Evolutionary conservation across 2,329 filamentous ascomycete species (phyloP).

Genomic region (Hawksworthiomyces lignivorus): DNA sequence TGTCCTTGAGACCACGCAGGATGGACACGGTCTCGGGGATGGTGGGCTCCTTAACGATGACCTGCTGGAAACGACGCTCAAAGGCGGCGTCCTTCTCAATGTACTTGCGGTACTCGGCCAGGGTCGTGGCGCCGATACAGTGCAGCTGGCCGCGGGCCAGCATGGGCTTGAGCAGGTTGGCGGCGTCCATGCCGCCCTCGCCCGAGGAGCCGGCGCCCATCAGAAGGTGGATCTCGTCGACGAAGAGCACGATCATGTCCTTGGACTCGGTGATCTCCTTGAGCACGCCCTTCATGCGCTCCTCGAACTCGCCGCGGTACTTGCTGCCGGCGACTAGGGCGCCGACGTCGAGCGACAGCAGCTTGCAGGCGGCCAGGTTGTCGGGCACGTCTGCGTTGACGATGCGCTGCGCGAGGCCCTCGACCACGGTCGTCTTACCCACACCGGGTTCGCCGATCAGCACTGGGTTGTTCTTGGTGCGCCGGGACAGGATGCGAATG

Average conservation of each 20-base stretch:
- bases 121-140: slow-evolving; percentile 94
- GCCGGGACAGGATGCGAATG: slow-evolving; percentile 80
- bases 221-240: slow-evolving; percentile 96
- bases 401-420: slow-evolving; percentile 90
- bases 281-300: slow-evolving; percentile 97
- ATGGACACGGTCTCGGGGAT: slow-evolving; percentile 92
- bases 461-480: slow-evolving; percentile 98
- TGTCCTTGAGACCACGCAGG: slow-evolving; percentile 94
- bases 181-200: slow-evolving; percentile 97
- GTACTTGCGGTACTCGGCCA: slow-evolving; percentile 95
- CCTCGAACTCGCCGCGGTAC: slow-evolving; percentile 96
- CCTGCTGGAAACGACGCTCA: slow-evolving; percentile 97
- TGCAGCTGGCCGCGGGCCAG: slow-evolving; percentile 92
- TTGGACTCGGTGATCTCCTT: slow-evolving; percentile 94
- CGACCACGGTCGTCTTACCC: slow-evolving; percentile 95
- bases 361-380: slow-evolving; percentile 85
- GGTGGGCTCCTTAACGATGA: slow-evolving; percentile 88
- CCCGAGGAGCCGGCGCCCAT: slow-evolving; percentile 95
- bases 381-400: slow-evolving; percentile 95
- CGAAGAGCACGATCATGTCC: slow-evolving; percentile 95
- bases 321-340: slow-evolving; percentile 95
- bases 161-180: slow-evolving; percentile 97
- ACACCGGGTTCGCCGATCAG: slow-evolving; percentile 97
- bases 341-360: slow-evolving; percentile 92
- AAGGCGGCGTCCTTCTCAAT: slow-evolving; percentile 98